Evolutionary conservation across 441 rosid species (phyloP).

Genomic region (Erodium texanum): DNA sequence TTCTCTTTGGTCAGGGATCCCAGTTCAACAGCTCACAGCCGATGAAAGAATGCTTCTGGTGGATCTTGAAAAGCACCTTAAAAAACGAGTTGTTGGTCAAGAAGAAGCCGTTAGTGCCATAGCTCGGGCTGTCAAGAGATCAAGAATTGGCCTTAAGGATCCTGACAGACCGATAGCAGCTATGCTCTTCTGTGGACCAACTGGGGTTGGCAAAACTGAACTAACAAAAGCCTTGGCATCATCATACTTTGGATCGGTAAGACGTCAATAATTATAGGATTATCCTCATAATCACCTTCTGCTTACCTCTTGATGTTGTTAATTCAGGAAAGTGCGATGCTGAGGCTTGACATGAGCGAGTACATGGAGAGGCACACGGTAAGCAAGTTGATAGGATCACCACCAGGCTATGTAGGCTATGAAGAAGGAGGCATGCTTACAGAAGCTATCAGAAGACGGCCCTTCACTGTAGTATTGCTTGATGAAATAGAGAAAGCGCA

Average conservation of each 20-base stretch:
- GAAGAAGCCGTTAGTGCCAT: constrained; percentile 65
- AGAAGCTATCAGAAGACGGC: constrained; percentile 70
- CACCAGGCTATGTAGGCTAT: constrained; percentile 67
- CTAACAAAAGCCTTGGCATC: constrained; percentile 62
- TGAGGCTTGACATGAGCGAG: constrained; percentile 79
- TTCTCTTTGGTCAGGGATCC: constrained; percentile 72
- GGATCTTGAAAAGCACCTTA: constrained; percentile 58
- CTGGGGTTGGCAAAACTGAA: constrained; percentile 75
- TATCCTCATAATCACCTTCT: not conserved
- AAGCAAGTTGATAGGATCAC: constrained; percentile 68
- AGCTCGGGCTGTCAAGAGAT: constrained; percentile 72
- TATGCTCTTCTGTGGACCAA: constrained; percentile 77
- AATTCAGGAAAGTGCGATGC: constrained; percentile 66
- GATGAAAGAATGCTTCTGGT: constrained; percentile 55
- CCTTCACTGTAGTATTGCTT: constrained; percentile 58
- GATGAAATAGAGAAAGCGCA: constrained; percentile 82
- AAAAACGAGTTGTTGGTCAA: constrained; percentile 62
- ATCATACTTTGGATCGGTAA: constrained; percentile 77
- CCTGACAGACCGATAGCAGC: constrained; percentile 68
- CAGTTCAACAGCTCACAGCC: constrained; percentile 68
- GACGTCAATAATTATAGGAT: constrained; percentile 1
- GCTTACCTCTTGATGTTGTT: constrained; percentile 13
- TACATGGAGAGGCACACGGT: constrained; percentile 78
- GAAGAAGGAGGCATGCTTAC: constrained; percentile 73
- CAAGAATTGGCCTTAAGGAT: constrained; percentile 62